Evolutionary conservation across 148 eudicot genomes (phyloP).

Genomic region (Heliamphora exappendiculata): DNA sequence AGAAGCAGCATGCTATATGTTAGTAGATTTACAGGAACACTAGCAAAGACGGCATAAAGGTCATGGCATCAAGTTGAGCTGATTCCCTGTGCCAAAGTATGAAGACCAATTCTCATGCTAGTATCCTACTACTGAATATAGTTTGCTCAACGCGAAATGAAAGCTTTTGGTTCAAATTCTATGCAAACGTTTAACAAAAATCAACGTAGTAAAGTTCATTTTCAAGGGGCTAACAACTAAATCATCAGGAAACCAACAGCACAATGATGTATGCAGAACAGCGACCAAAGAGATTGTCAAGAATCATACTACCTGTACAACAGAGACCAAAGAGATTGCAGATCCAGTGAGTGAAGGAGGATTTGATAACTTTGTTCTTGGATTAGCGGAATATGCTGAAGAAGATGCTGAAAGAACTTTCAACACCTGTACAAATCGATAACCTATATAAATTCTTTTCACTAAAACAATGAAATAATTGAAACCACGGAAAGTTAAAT

Average conservation of each 20-base stretch:
- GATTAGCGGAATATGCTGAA: conserved; percentile 51
- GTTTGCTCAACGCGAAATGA: neutral
- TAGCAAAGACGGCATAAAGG: too few relatives aligned
- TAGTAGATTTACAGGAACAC: too few relatives aligned
- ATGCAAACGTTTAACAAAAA: neutral
- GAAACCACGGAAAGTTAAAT: neutral
- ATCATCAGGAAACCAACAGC: neutral
- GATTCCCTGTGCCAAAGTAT: too few relatives aligned
- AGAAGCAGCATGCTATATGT: too few relatives aligned
- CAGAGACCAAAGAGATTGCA: conserved; percentile 53
- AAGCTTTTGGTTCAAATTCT: neutral
- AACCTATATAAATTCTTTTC: neutral
- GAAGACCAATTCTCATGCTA: too few relatives aligned
- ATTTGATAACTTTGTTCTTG: conserved; percentile 31
- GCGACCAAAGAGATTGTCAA: neutral
- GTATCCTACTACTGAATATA: too few relatives aligned
- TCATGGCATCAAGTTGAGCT: too few relatives aligned
- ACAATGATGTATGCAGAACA: neutral
- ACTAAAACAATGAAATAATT: neutral
- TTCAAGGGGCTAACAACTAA: neutral
- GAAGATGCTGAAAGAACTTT: conserved; percentile 50
- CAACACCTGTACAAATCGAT: conserved; percentile 32
- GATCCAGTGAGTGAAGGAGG: conserved; percentile 48
- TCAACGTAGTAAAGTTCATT: too few relatives aligned
- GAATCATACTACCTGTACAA: conserved; percentile 39